Conservation (phyloP, 768 basidiomycete genomes). For the Pisolithus tinctorius region DNA sequence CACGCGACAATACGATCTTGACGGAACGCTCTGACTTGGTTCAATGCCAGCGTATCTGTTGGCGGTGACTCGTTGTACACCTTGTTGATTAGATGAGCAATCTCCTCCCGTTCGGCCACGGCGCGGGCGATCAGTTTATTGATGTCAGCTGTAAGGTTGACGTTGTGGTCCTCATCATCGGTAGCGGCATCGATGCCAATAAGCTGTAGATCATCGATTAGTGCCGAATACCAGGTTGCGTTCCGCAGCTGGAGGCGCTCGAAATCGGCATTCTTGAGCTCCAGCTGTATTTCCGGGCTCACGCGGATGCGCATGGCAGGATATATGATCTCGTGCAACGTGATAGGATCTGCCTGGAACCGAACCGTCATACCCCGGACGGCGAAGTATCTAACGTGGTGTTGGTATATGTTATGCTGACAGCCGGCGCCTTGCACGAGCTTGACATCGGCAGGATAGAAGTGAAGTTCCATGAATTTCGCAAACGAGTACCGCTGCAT, state of each 20-base stretch:
- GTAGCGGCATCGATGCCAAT: conserved; percentile 76
- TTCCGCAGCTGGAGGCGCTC: conserved; percentile 68
- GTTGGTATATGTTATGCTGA: conserved; percentile 88
- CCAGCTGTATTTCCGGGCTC: conserved; percentile 79
- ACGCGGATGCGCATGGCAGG: conserved; percentile 85
- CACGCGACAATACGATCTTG: conserved; percentile 96
- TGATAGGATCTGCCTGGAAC: conserved; percentile 80
- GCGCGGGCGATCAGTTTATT: conserved; percentile 65
- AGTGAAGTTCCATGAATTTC: conserved; percentile 93
- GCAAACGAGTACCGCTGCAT: conserved; percentile 93
- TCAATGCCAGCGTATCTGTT: conserved; percentile 83
- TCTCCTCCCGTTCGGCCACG: conserved; percentile 67
- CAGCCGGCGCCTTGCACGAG: conserved; percentile 86
- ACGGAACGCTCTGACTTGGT: conserved; percentile 75
- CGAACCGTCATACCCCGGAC: conserved; percentile 78
- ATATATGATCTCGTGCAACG: conserved; percentile 80
- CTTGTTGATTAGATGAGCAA: conserved; percentile 63
- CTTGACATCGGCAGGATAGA: conserved; percentile 85
- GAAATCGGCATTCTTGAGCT: conserved; percentile 91
- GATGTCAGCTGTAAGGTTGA: conserved; percentile 53
- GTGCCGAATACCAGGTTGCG: conserved; percentile 62
- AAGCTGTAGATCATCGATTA: conserved; percentile 69
- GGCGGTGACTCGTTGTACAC: conserved; percentile 77
- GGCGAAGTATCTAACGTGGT: conserved; percentile 90
- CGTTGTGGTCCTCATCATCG: conserved; percentile 69